Evolutionary conservation across 2,329 filamentous ascomycete species (phyloP).

Genomic region (Xylariaceae sp.): DNA sequence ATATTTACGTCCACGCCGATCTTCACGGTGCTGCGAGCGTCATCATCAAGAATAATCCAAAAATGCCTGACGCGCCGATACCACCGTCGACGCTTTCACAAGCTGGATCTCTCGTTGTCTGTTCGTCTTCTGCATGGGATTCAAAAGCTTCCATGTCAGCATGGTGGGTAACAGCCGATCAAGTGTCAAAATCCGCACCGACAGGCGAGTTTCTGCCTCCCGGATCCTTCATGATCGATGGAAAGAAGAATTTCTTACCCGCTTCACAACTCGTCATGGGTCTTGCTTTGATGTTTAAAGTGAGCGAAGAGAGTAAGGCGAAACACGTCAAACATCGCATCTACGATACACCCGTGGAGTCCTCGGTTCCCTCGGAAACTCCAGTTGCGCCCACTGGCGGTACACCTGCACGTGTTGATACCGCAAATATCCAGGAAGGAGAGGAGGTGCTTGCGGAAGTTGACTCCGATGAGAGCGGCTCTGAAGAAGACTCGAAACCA

Average conservation of each 20-base stretch:
- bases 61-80: slow-evolving; percentile 75
- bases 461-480: slow-evolving; percentile 26
- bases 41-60: slow-evolving; percentile 81
- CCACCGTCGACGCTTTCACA: slow-evolving; percentile 88
- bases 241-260: slow-evolving; percentile 86
- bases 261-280: slow-evolving; percentile 84
- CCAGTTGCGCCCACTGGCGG: slow-evolving; percentile 1
- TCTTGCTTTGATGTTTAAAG: slow-evolving; percentile 79
- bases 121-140: slow-evolving; percentile 88
- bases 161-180: slow-evolving; percentile 89
- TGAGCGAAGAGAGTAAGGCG: slow-evolving; percentile 80
- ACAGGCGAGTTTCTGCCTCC: slow-evolving; percentile 73
- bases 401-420: slow-evolving; percentile 1
- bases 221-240: slow-evolving; percentile 75
- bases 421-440: slow-evolving; percentile 19
- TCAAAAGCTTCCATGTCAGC: slow-evolving; percentile 93
- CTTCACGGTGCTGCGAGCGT: slow-evolving; percentile 78
- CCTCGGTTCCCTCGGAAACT: slow-evolving; percentile 11
- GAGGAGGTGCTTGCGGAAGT: slow-evolving; percentile 29
- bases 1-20: slow-evolving; percentile 89
- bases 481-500: slow-evolving; percentile 22
- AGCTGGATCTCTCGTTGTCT: slow-evolving; percentile 78
- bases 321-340: slow-evolving; percentile 71
- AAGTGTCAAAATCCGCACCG: slow-evolving; percentile 79
- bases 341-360: slow-evolving; percentile 26